Percentiles rank a stretch among this genome's conserved stretches.
phyloP scores from a whole-genome alignment of 371 early-diverging fungal species.

The Zychaea mexicana region DNA sequence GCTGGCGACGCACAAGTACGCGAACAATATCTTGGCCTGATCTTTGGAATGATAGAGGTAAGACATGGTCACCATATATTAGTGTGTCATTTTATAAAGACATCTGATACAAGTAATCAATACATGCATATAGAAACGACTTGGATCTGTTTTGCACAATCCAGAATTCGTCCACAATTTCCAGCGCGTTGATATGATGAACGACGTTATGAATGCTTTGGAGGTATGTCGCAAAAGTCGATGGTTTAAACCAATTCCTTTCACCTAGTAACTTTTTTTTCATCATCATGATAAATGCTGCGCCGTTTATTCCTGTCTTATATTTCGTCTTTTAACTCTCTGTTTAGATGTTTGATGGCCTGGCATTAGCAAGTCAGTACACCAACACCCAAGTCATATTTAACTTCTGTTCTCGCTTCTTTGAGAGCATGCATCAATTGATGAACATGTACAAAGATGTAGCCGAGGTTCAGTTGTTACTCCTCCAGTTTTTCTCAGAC shows the following conservation, averaged over 20 bases:
- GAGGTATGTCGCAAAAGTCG: slow-evolving; percentile 63
- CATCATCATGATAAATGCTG: too few species aligned
- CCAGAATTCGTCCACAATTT: slow-evolving; percentile 62
- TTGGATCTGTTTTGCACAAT: slow-evolving; percentile 54
- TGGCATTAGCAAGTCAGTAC: slow-evolving; percentile 72
- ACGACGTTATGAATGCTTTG: slow-evolving; percentile 64
- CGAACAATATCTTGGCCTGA: slow-evolving; percentile 56
- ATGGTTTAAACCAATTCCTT: too few species aligned
- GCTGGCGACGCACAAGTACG: slow-evolving; percentile 50
- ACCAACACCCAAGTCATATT: slow-evolving; percentile 65
- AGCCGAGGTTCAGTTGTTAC: slow-evolving; percentile 65
- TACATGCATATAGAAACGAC: slow-evolving; percentile 35
- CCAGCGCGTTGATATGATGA: slow-evolving; percentile 59
- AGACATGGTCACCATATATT: too few species aligned
- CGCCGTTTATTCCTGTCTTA: too few species aligned
- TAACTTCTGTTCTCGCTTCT: slow-evolving; percentile 58
- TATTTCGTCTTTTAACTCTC: too few species aligned
- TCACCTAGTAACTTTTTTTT: too few species aligned
- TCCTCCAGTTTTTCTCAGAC: slow-evolving; percentile 62
- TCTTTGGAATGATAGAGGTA: slow-evolving; percentile 63
- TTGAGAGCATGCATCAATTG: slow-evolving; percentile 66
- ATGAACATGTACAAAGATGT: slow-evolving; percentile 66
- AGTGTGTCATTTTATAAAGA: too few species aligned
- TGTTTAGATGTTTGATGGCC: slow-evolving; percentile 79
- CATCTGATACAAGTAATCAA: too few species aligned